Evolutionary conservation across 768 basidiomycete species (phyloP).

Genomic region (Trametes maxima): DNA sequence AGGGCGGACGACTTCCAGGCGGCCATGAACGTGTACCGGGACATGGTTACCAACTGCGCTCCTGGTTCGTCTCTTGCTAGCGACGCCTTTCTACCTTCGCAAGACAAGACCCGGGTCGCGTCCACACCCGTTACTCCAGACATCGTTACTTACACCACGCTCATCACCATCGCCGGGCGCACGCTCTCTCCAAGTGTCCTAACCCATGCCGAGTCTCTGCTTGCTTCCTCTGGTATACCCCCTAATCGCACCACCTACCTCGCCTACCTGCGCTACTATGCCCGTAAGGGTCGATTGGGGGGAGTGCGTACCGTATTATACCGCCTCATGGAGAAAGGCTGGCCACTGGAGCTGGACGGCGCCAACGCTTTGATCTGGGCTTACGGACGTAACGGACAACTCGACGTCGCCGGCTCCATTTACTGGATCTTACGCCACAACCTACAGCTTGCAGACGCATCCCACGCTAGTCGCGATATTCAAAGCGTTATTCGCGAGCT

Average conservation of each 20-base stretch:
- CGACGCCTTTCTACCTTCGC: not conserved
- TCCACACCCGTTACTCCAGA: conserved; percentile 48
- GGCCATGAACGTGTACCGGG: conserved; percentile 60
- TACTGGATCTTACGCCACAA: conserved; percentile 68
- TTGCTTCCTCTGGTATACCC: conserved; percentile 53
- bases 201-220: conserved; percentile 53
- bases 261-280: conserved; percentile 58
- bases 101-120: conserved; percentile 1
- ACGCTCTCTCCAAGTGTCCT: conserved; percentile 47
- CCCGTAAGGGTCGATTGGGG: conserved; percentile 45
- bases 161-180: conserved; percentile 64
- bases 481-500: conserved; percentile 43
- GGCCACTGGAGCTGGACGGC: conserved; percentile 63
- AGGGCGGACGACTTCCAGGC: conserved; percentile 57
- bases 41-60: conserved; percentile 51
- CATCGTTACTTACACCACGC: conserved; percentile 67
- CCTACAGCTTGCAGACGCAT: conserved; percentile 37
- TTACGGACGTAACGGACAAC: conserved; percentile 52
- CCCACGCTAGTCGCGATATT: conserved; percentile 31
- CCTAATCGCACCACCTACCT: conserved; percentile 69
- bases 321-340: conserved; percentile 51
- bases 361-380: conserved; percentile 75
- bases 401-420: conserved; percentile 60
- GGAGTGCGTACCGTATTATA: conserved; percentile 58
- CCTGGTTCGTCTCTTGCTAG: conserved; percentile 40